Percentiles rank a stretch among this genome's conserved stretches.
These are phyloP conservation scores for Xylaria sp. DNA, from an alignment of 2,329 filamentous ascomycete genomes.

Conservation along the genomic window DNA sequence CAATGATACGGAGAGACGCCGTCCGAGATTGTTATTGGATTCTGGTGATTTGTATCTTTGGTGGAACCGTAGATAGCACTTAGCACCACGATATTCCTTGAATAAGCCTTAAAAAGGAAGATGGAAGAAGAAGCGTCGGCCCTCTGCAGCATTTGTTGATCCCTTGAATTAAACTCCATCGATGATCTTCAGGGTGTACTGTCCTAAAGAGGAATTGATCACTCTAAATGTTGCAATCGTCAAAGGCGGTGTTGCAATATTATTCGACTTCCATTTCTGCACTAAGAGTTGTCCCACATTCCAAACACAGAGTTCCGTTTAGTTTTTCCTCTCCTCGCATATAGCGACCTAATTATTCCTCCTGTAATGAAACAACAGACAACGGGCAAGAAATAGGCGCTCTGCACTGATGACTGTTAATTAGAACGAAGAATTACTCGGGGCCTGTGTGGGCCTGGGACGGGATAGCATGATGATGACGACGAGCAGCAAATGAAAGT, in stretches of 20 bases:
- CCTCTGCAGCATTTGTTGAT: not conserved
- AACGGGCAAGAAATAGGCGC: not conserved
- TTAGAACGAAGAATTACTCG: not conserved
- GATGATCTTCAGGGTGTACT: conserved; percentile 18
- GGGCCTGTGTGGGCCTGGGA: not conserved
- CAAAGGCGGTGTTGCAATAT: conserved; percentile 30
- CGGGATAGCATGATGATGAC: conserved; percentile 13
- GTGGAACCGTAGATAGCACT: not conserved
- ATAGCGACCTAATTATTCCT: not conserved
- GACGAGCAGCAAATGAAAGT: conserved; percentile 10
- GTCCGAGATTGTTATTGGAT: conserved; percentile 14
- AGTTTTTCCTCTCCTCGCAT: not conserved
- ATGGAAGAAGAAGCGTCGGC: conserved; percentile 8
- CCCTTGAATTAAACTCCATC: conserved; percentile 25
- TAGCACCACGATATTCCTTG: not conserved
- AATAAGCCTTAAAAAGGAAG: conserved; percentile 18
- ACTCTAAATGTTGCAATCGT: conserved; percentile 28
- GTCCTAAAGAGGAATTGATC: conserved; percentile 27
- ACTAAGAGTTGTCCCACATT: conserved; percentile 19
- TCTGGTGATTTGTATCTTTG: not conserved
- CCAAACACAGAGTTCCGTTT: conserved; percentile 8
- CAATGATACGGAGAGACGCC: conserved; percentile 17
- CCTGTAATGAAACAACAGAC: not conserved
- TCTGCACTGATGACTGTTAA: not conserved
- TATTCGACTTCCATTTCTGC: conserved; percentile 14